Evolutionary conservation across 177 flowering plant genomes (phyloP).

Genomic region (Telopea speciosissima): DNA sequence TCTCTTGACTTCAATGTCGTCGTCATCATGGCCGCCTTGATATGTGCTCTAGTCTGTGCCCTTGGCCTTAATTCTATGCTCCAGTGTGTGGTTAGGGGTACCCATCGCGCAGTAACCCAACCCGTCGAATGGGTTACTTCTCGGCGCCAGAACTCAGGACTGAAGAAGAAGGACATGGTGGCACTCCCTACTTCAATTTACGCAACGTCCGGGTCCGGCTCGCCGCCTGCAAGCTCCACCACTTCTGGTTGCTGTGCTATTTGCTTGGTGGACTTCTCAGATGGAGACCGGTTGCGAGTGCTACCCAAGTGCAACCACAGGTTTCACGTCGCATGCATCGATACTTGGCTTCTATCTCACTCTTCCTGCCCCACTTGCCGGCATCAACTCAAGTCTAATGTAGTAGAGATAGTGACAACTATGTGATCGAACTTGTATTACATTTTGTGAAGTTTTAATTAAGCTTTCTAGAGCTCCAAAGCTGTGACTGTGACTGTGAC

Average conservation of each 20-base stretch:
- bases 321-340: conserved; percentile 39
- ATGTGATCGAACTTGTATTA: conserved; percentile 1
- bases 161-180: conserved; percentile 32
- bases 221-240: conserved; percentile 11
- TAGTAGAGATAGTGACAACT: conserved; percentile 9
- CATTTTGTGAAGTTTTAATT: no score
- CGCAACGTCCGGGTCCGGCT: conserved; percentile 4
- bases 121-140: conserved; percentile 28
- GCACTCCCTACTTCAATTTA: conserved; percentile 36
- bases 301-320: conserved; percentile 41
- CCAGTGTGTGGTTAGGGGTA: conserved; percentile 32
- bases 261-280: conserved; percentile 33
- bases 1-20: conserved; percentile 17
- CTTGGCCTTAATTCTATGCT: conserved; percentile 37
- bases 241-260: conserved; percentile 31
- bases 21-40: conserved; percentile 31
- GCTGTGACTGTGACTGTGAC: no score
- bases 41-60: conserved; percentile 36
- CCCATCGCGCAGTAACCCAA: conserved; percentile 26
- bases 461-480: no score
- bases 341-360: conserved; percentile 38
- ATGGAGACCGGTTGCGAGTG: conserved; percentile 30
- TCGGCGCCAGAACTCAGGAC: conserved; percentile 19
- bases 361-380: conserved; percentile 47
- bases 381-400: conserved; percentile 15